phyloP scores from a whole-genome alignment of 108 stramenopile genomes.

The Skeletonema grethae region DNA sequence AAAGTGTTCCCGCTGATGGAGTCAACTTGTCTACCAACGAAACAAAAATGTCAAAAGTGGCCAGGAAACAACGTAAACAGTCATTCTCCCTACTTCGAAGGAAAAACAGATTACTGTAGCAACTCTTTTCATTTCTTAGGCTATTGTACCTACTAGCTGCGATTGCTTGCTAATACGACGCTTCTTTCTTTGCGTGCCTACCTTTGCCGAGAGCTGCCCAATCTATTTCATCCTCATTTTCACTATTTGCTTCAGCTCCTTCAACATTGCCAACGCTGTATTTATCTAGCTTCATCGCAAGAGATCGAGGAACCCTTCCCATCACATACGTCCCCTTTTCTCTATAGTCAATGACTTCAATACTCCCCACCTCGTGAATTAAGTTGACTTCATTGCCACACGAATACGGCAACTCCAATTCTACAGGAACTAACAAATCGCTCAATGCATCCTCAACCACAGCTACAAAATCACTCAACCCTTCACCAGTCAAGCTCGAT shows the following conservation, averaged over 20 bases:
- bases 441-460: constrained; percentile 73
- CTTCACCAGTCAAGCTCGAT: constrained; percentile 71
- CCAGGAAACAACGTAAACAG: too few species aligned
- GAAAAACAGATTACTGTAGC: background rate
- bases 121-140: background rate
- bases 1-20: background rate
- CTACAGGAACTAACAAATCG: constrained; percentile 71
- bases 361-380: constrained; percentile 82
- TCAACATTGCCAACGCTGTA: constrained; percentile 42
- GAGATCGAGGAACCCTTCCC: constrained; percentile 66
- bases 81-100: background rate
- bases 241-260: background rate
- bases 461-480: constrained; percentile 78
- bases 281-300: constrained; percentile 73
- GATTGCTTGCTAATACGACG: background rate
- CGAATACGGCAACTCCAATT: constrained; percentile 73
- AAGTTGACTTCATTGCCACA: constrained; percentile 80
- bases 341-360: constrained; percentile 82
- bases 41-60: too few species aligned
- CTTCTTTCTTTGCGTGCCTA: constrained; percentile 49
- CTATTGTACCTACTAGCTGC: background rate
- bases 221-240: constrained; percentile 60
- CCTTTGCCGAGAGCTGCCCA: constrained; percentile 75
- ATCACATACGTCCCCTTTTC: constrained; percentile 72
- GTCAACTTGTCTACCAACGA: too few species aligned